These are phyloP conservation scores for Dalbergia cultrata DNA, from an alignment of 306 rosid species.

Conservation along the genomic window DNA sequence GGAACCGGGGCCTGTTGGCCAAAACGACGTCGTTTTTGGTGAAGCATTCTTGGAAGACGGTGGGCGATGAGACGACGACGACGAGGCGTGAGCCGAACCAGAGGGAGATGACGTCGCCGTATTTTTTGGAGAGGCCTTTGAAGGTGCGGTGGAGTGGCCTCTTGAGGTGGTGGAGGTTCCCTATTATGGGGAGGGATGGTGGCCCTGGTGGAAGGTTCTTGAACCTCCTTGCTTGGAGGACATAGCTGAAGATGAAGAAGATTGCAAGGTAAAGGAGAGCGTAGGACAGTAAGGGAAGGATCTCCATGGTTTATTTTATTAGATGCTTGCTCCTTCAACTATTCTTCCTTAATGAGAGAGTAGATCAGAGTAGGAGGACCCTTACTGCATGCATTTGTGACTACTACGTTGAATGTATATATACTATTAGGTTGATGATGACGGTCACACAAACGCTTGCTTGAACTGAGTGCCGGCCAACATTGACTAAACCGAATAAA, in stretches of 20 bases:
- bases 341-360: no score
- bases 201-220: slow-evolving; percentile 64
- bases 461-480: no score
- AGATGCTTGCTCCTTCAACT: no score
- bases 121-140: slow-evolving; percentile 40
- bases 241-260: background rate
- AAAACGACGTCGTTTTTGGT: slow-evolving; percentile 63
- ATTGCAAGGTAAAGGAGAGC: slow-evolving; percentile 9
- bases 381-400: no score
- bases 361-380: no score
- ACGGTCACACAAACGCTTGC: no score
- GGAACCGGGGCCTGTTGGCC: slow-evolving; percentile 55
- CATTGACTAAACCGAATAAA: no score
- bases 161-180: slow-evolving; percentile 65
- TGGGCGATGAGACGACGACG: slow-evolving; percentile 52
- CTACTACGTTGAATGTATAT: no score
- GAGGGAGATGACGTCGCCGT: slow-evolving; percentile 50
- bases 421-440: no score
- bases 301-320: background rate
- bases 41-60: slow-evolving; percentile 60
- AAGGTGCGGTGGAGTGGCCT: slow-evolving; percentile 53
- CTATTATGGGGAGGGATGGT: slow-evolving; percentile 58
- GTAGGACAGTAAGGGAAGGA: background rate
- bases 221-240: slow-evolving; percentile 12
- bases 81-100: slow-evolving; percentile 50